Evolutionary conservation across 805 yeast species (phyloP).

Genomic region (Zygosaccharomyces gambellarensis): DNA sequence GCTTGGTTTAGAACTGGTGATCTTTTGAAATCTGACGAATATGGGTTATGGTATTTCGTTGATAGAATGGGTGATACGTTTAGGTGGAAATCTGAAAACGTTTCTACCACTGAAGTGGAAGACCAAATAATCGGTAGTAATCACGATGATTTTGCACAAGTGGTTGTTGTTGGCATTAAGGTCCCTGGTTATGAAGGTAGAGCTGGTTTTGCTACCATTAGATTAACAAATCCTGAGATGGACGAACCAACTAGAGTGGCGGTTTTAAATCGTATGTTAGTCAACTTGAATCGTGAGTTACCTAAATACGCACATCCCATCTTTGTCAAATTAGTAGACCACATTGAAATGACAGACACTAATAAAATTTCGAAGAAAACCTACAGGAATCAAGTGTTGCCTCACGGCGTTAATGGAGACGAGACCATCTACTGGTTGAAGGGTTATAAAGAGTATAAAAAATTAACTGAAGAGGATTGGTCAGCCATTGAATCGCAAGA

Average conservation of each 20-base stretch:
- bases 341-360: constrained; percentile 67
- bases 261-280: constrained; percentile 39
- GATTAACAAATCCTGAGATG: constrained; percentile 38
- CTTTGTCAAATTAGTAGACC: constrained; percentile 62
- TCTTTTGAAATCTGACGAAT: constrained; percentile 60
- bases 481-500: constrained; percentile 27
- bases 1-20: constrained; percentile 92
- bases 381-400: constrained; percentile 62
- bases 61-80: constrained; percentile 94
- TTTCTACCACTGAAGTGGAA: constrained; percentile 90
- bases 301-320: constrained; percentile 86
- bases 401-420: constrained; percentile 56
- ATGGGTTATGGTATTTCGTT: constrained; percentile 72
- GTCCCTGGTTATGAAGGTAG: constrained; percentile 90
- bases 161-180: constrained; percentile 82
- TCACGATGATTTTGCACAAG: constrained; percentile 44
- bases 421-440: constrained; percentile 72
- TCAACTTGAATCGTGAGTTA: constrained; percentile 40
- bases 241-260: constrained; percentile 22
- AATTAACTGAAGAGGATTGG: constrained; percentile 58
- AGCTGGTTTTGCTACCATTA: constrained; percentile 83
- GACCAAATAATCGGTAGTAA: constrained; percentile 49
- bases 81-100: constrained; percentile 96
- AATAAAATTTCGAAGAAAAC: constrained; percentile 72
- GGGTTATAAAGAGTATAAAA: constrained; percentile 45